Percentiles rank a stretch among this genome's conserved stretches.
These are phyloP conservation scores for Calonectria montana DNA, from an alignment of 2,329 filamentous ascomycete species.

Conservation along the genomic window DNA sequence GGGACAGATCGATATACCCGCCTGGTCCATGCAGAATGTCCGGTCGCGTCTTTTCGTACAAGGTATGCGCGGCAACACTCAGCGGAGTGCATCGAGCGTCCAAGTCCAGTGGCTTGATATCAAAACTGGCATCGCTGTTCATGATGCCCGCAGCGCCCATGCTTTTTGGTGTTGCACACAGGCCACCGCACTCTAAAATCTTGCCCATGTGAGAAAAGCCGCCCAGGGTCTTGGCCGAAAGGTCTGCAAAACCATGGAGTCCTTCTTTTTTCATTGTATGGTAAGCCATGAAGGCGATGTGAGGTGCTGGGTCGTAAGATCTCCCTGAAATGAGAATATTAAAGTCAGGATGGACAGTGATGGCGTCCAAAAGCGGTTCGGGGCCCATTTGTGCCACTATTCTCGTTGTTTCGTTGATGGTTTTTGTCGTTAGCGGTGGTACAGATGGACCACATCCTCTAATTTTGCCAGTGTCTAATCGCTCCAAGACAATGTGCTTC, in stretches of 20 bases:
- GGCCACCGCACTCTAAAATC: not conserved
- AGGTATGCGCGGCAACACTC: constrained; percentile 61
- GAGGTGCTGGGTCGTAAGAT: not conserved
- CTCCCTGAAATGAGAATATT: constrained; percentile 1
- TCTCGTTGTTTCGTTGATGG: not conserved
- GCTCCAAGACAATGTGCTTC: not conserved
- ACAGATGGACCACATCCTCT: not conserved
- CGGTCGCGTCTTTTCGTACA: constrained; percentile 65
- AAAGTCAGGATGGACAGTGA: not conserved
- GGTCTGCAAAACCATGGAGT: not conserved
- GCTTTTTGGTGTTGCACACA: constrained; percentile 5
- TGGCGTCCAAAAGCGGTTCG: constrained; percentile 5
- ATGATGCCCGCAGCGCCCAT: constrained; percentile 1
- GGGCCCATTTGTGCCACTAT: constrained; percentile 10
- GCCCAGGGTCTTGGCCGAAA: not conserved
- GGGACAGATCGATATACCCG: constrained; percentile 41
- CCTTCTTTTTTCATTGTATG: not conserved
- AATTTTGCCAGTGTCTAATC: not conserved
- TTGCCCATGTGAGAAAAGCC: not conserved
- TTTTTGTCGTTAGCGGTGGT: not conserved
- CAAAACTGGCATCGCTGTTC: constrained; percentile 47
- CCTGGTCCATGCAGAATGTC: constrained; percentile 62
- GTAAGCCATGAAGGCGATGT: not conserved
- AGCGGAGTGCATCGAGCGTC: constrained; percentile 56
- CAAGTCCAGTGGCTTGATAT: constrained; percentile 55